phyloP scores from a whole-genome alignment of 164 flowering plant genomes.

The Magnolia sinica region DNA sequence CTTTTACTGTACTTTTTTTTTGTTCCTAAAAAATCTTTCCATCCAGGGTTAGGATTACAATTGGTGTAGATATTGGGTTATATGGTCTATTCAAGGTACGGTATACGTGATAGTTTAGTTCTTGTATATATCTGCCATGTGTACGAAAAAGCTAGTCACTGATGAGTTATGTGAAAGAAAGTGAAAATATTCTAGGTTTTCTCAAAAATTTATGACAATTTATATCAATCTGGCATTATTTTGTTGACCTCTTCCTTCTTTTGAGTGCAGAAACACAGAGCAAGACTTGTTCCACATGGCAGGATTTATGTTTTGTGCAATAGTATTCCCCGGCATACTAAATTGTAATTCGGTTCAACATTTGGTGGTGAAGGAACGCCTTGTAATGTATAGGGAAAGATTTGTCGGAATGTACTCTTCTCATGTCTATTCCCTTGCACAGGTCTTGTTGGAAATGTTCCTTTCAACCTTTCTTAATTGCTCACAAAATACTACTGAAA shows the following conservation, averaged over 20 bases:
- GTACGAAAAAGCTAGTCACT: too few species aligned
- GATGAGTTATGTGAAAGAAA: too few species aligned
- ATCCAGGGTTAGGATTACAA: too few species aligned
- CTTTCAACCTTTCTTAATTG: neutral
- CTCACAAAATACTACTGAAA: neutral
- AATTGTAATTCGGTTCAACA: constrained; percentile 39
- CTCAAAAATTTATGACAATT: too few species aligned
- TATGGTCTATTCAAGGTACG: too few species aligned
- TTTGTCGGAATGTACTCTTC: constrained; percentile 53
- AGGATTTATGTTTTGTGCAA: constrained; percentile 35
- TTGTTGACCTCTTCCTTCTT: neutral
- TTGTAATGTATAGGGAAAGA: constrained; percentile 38
- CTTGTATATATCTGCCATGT: too few species aligned
- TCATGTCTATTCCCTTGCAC: constrained; percentile 38
- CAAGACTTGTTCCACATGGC: constrained; percentile 42
- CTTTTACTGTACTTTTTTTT: too few species aligned
- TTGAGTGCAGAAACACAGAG: constrained; percentile 25
- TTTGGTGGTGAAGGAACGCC: constrained; percentile 34
- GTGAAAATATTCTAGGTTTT: too few species aligned
- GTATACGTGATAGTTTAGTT: too few species aligned
- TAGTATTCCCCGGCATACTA: constrained; percentile 33
- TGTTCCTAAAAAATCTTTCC: too few species aligned
- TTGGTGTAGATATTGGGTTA: neutral
- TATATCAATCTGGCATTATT: too few species aligned
- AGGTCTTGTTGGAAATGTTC: constrained; percentile 21